A percentile compares a stretch with the other conserved stretches of the same genome.
These are phyloP conservation scores for Penicillium sp. DNA, from an alignment of 2,329 filamentous ascomycete genomes.

Conservation along the genomic window DNA sequence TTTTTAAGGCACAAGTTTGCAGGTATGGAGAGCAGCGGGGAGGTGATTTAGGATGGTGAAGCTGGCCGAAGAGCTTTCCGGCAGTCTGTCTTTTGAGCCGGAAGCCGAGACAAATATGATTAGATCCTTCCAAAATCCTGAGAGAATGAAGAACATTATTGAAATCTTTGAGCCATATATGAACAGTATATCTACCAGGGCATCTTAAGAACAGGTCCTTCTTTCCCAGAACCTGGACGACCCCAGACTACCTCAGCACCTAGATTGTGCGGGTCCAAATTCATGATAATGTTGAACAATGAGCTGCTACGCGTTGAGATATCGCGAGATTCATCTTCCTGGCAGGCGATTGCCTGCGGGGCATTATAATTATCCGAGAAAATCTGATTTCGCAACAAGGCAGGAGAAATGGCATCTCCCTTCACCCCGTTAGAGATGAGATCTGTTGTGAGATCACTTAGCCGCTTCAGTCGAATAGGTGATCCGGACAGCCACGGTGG, in stretches of 20 bases:
- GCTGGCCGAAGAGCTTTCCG: too few relatives aligned
- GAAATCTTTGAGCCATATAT: too few relatives aligned
- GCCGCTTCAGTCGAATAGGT: slow-evolving; percentile 39
- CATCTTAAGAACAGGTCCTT: slow-evolving; percentile 36
- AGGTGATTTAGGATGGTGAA: too few relatives aligned
- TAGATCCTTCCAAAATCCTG: too few relatives aligned
- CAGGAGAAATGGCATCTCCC: slow-evolving; percentile 31
- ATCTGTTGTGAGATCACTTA: slow-evolving; percentile 33
- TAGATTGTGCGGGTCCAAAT: slow-evolving; percentile 32
- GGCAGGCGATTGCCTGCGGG: slow-evolving; percentile 45
- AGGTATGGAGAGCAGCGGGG: too few relatives aligned
- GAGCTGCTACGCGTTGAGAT: slow-evolving; percentile 40
- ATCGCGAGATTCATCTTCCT: slow-evolving; percentile 37
- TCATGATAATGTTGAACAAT: slow-evolving; percentile 48
- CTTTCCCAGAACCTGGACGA: slow-evolving; percentile 37
- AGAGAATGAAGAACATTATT: too few relatives aligned
- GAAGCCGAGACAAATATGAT: too few relatives aligned
- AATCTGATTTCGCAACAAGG: slow-evolving; percentile 37
- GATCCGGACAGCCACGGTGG: slow-evolving; percentile 42
- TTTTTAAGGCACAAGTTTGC: too few relatives aligned
- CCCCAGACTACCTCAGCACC: slow-evolving; percentile 45
- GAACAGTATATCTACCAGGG: slow-evolving; percentile 27
- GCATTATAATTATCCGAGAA: slow-evolving; percentile 47
- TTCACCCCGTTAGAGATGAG: slow-evolving; percentile 31
- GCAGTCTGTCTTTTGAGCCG: too few relatives aligned